These are phyloP conservation scores for Arthrobotrys sinensis DNA, from an alignment of 2,329 filamentous ascomycete species.

Conservation along the genomic window DNA sequence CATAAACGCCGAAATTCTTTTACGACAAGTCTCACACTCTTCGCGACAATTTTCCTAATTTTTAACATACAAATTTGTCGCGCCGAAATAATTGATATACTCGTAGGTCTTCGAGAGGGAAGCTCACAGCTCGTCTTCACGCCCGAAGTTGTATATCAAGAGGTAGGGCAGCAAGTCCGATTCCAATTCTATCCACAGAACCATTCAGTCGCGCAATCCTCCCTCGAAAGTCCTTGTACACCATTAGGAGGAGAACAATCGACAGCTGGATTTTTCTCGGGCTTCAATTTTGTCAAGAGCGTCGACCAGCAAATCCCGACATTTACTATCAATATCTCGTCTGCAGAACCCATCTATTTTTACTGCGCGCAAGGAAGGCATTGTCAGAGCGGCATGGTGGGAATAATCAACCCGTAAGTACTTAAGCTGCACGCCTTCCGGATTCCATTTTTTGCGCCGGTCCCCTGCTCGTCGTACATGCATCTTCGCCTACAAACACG, in stretches of 20 bases:
- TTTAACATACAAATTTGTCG: constrained; percentile 29
- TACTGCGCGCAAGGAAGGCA: constrained; percentile 83
- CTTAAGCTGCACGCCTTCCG: constrained; percentile 1
- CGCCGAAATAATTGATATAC: constrained; percentile 51
- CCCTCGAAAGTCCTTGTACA: constrained; percentile 79
- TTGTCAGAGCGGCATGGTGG: constrained; percentile 82
- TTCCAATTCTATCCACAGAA: constrained; percentile 70
- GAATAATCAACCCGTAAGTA: constrained; percentile 78
- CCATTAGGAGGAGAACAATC: constrained; percentile 70
- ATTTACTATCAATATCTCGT: constrained; percentile 80
- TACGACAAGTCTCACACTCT: constrained; percentile 21
- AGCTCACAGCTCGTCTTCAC: constrained; percentile 60
- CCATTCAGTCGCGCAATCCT: constrained; percentile 85
- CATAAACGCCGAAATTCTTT: constrained; percentile 1
- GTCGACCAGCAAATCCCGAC: constrained; percentile 66
- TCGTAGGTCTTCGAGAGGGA: constrained; percentile 42
- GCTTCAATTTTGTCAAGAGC: constrained; percentile 69
- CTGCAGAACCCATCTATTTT: constrained; percentile 81
- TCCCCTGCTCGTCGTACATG: constrained; percentile 13
- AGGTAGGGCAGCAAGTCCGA: constrained; percentile 62
- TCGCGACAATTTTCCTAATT: constrained; percentile 24
- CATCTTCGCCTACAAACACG: constrained; percentile 24
- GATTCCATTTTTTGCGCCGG: constrained; percentile 19
- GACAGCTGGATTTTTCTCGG: constrained; percentile 76
- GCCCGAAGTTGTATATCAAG: constrained; percentile 62